A percentile compares a stretch with the other conserved stretches of the same genome.
These are phyloP conservation scores for Strobilomyces dryophilus DNA, from an alignment of 768 basidiomycete species.

Conservation along the genomic window DNA sequence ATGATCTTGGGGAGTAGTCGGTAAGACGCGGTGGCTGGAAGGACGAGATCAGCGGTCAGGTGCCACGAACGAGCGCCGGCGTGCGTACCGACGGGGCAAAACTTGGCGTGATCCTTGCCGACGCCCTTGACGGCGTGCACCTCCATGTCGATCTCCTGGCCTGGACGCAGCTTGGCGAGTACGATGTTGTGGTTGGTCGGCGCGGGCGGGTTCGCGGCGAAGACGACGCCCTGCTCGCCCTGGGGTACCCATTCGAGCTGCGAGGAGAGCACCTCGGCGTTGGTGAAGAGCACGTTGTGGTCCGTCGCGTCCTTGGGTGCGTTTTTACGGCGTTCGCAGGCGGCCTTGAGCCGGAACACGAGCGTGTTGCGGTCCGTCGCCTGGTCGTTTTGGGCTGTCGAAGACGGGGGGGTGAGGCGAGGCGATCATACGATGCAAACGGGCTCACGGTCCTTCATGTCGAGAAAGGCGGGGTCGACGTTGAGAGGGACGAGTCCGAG, in stretches of 20 bases:
- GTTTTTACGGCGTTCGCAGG: constrained; percentile 59
- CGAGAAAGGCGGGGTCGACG: constrained; percentile 73
- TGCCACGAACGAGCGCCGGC: not conserved
- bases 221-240: constrained; percentile 71
- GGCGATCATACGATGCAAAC: not conserved
- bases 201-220: constrained; percentile 49
- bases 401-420: not conserved
- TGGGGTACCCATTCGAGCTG: constrained; percentile 76
- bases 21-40: constrained; percentile 88
- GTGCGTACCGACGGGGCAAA: constrained; percentile 82
- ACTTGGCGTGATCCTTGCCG: constrained; percentile 95
- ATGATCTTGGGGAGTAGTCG: constrained; percentile 83
- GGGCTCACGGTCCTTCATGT: constrained; percentile 43
- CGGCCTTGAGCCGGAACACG: constrained; percentile 72
- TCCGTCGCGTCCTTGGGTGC: constrained; percentile 50
- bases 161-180: constrained; percentile 86
- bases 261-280: constrained; percentile 63
- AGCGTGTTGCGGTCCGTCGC: constrained; percentile 89
- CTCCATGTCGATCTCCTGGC: constrained; percentile 81
- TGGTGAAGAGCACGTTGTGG: constrained; percentile 62
- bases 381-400: constrained; percentile 42
- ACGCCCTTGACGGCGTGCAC: constrained; percentile 90
- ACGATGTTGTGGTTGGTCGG: constrained; percentile 82
- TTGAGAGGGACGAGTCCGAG: constrained; percentile 88
- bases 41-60: not conserved